Conservation (phyloP, 2,329 filamentous ascomycete genomes). For the Didymellaceae sp. region DNA sequence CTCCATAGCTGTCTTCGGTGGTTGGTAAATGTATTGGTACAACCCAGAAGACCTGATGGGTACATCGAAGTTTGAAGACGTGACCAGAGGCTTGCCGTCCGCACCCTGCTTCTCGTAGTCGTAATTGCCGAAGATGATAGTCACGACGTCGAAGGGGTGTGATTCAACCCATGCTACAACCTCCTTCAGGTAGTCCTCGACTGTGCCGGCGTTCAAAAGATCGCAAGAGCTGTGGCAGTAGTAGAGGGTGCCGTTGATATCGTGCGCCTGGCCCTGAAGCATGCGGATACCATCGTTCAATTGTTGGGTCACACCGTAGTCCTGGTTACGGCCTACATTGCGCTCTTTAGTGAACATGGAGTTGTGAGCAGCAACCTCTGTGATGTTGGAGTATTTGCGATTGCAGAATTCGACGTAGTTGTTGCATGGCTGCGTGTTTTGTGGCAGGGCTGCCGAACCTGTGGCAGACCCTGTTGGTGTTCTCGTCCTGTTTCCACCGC, state of each 20-base stretch:
- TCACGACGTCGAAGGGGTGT: conserved; percentile 89
- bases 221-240: conserved; percentile 90
- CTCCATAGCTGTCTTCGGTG: conserved; percentile 76
- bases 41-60: conserved; percentile 77
- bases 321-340: conserved; percentile 48
- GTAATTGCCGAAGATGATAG: conserved; percentile 83
- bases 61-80: conserved; percentile 67
- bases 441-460: conserved; percentile 35
- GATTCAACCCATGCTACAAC: conserved; percentile 75
- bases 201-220: conserved; percentile 81
- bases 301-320: conserved; percentile 46
- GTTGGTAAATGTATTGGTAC: conserved; percentile 74
- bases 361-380: conserved; percentile 51
- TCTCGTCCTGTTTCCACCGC: conserved; percentile 36
- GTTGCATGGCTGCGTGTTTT: conserved; percentile 53
- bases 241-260: conserved; percentile 66
- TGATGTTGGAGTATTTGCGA: conserved; percentile 50
- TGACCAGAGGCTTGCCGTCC: conserved; percentile 60
- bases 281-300: conserved; percentile 51
- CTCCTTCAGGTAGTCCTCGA: conserved; percentile 73
- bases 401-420: conserved; percentile 50
- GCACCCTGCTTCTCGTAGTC: conserved; percentile 51
- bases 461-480: conserved; percentile 33
- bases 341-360: conserved; percentile 42
- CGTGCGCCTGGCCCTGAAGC: conserved; percentile 67